Evolutionary conservation across 805 yeast genomes (phyloP), one percentile per base, ranked within the genome.

Genomic region (Candida taoyuanica): DNA sequence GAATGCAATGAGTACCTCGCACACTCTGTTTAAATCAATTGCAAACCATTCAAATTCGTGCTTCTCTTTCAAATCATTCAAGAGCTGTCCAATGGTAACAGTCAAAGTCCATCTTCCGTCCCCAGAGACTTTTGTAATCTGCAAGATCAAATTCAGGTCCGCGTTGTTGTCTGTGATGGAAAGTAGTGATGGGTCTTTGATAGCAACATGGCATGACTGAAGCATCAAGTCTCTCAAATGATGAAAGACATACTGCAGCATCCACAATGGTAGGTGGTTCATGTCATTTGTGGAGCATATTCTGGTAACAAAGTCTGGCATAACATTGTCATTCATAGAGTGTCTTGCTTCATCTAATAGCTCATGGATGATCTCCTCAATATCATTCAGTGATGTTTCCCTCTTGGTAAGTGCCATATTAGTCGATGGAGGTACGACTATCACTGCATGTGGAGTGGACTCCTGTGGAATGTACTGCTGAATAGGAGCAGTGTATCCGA

Each of bases 1-100:
- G 9, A 21, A 21, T 8, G 24, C 24, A 21, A 21, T 21, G 11
- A 29, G 12, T 4, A 29, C 31, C 17, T 29, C 31, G 7, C 15
- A 29, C 4, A 17, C 31, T 29, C 18, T 17, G 13, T 14, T 7
- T 7, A 29, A 17, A 11, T 14, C 14, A 9, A 29, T 17, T 17
- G n/a, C 13, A 5, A 15, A 17, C 31, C 31, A 29, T 29, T 29
- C 31, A 17, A 29, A 18, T n/a, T 29, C 31, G n/a, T 29, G 31
- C n/a, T 29, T 29, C 11, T 16, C 19, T 4, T 20, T 17, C 5
- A 29, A n/a, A 14, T 17, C 7, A 29, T 20, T 29, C 9, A n/a
- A 21, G 9, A 21, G 24, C 24, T 21, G 24, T 14, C 17, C 17
- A 7, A 29, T 17, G n/a, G 12, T 16, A 19, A 30, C 12, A 18